Base-by-base conservation (phyloP, 169 alveolate species). In the Plasmodium billcollinsi region DNA sequence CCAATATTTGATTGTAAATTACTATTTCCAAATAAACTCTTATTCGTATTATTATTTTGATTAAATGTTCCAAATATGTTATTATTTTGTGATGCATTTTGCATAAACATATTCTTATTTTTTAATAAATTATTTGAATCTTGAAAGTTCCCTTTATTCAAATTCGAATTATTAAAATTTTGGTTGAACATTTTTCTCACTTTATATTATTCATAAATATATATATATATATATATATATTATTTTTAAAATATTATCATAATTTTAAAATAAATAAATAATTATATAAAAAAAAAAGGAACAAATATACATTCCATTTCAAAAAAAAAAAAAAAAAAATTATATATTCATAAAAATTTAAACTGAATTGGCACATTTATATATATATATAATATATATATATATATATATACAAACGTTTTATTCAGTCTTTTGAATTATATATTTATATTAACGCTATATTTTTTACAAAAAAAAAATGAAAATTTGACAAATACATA, bases 11-110 rank as follows among this genome's bases (percentile, higher is more conserved):
- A 54, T 18, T 54, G 91, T 18, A 49, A 12, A 26, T 59, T 59
- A 49, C 85, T 67, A 83, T 67, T 69, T 15, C 91, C 91, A 56
- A 83, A 83, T 20, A 83, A 33, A 43, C 91, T 73, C 56, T 83
- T 83, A 83, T 83, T 83, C 59, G 83, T 12, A 33, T 83, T 67
- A 49, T 69, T 69, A 11, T 76, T 76, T 69, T 83, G 91, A 54
- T 83, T 69, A 70, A 69, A 63, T 9, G 91, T 69, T 43, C 91
- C 85, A 59, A 83, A 83, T 47, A 83, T 47, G 26, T 76, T 76
- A 56, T 21, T 56, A 63, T 83, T 83, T 61, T 78, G 70, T 21
- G 80, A 69, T 24, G 91, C 33, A 15, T 83, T 83, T 47, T 67
- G 85, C 91, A 83, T 83, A 83, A 54, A 83, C 91, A 83, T 83